Evolutionary conservation across 179 eudicot species (phyloP).

Genomic region (Silene vulgaris): DNA sequence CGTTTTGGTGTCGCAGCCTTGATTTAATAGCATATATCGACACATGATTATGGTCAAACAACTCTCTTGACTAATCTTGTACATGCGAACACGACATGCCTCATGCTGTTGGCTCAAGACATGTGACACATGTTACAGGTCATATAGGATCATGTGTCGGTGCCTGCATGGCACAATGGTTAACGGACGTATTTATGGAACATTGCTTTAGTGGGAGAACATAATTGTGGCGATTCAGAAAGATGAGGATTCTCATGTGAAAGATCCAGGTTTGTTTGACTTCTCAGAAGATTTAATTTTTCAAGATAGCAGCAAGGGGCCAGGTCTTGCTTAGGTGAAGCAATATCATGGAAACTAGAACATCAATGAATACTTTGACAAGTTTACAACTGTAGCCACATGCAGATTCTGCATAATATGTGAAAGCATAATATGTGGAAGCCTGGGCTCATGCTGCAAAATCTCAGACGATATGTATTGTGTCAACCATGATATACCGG

Average conservation of each 20-base stretch:
- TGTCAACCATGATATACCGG: not conserved
- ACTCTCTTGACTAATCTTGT: not conserved
- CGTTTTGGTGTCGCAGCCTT: too few species aligned
- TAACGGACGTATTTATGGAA: not conserved
- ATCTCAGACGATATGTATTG: not conserved
- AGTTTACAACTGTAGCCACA: slow-evolving; percentile 4
- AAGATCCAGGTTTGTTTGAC: not conserved
- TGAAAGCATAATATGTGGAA: not conserved
- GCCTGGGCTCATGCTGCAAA: not conserved
- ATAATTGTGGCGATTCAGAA: not conserved
- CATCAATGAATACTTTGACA: not conserved
- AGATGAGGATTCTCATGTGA: not conserved
- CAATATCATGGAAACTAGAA: not conserved
- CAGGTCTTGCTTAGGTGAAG: not conserved
- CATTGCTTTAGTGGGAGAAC: not conserved
- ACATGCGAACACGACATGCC: not conserved
- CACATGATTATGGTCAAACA: not conserved
- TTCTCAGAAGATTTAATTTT: not conserved
- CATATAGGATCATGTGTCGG: too few species aligned
- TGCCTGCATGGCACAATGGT: not conserved
- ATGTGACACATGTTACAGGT: too few species aligned
- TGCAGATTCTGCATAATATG: not conserved
- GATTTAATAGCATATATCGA: too few species aligned
- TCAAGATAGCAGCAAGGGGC: not conserved
- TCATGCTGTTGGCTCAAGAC: too few species aligned